These are phyloP conservation scores for Grigorovia humatica DNA, from an alignment of 805 yeast species.

Conservation along the genomic window DNA sequence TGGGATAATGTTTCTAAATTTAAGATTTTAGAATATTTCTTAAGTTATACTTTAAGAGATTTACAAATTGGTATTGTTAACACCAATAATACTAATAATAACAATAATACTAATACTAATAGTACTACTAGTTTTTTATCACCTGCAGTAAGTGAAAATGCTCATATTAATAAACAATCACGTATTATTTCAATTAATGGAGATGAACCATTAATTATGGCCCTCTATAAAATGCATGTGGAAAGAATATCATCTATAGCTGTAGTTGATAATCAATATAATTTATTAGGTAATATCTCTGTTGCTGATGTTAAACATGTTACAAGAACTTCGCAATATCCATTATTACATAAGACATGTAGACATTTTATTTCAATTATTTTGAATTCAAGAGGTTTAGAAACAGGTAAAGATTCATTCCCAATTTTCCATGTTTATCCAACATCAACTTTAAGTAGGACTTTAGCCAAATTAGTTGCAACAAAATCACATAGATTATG, in stretches of 20 bases:
- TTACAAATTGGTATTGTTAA: constrained; percentile 60
- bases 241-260: constrained; percentile 85
- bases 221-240: constrained; percentile 72
- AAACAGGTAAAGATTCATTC: constrained; percentile 79
- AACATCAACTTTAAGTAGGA: constrained; percentile 70
- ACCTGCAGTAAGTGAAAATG: constrained; percentile 12
- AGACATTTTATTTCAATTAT: constrained; percentile 81
- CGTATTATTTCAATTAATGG: constrained; percentile 76
- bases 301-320: constrained; percentile 89
- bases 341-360: constrained; percentile 70
- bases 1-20: constrained; percentile 92
- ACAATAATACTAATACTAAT: background rate
- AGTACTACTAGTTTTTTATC: background rate
- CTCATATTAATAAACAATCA: constrained; percentile 32
- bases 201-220: constrained; percentile 80
- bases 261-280: constrained; percentile 69
- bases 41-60: constrained; percentile 58
- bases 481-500: constrained; percentile 86
- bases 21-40: constrained; percentile 65
- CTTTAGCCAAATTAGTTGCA: constrained; percentile 90
- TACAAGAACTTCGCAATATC: constrained; percentile 78
- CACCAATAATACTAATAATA: background rate
- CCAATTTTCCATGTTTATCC: constrained; percentile 91
- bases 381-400: constrained; percentile 78
- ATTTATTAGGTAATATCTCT: constrained; percentile 82